Percentiles rank a stretch among this genome's conserved stretches.
Conservation (phyloP, 306 rosid genomes). For the Acacia acuminata region DNA sequence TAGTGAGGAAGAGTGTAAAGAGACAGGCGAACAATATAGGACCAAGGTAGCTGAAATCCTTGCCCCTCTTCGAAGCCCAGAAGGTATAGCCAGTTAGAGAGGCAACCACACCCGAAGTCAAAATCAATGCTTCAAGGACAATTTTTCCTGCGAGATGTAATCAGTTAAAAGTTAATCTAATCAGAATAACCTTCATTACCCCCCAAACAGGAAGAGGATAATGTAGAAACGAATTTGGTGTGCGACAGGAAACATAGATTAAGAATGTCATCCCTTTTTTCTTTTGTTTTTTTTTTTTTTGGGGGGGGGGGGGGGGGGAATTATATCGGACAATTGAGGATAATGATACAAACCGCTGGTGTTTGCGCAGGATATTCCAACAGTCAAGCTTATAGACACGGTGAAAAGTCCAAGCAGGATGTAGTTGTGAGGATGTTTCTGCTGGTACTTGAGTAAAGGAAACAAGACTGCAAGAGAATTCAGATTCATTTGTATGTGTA, state of each 20-base stretch:
- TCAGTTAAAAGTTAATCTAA: neutral
- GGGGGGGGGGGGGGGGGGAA: neutral
- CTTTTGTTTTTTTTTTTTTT: no score
- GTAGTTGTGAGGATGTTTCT: conserved; percentile 84
- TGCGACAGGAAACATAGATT: neutral
- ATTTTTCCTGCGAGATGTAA: conserved; percentile 61
- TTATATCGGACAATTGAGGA: neutral
- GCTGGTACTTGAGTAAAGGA: conserved; percentile 80
- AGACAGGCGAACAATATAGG: conserved; percentile 87
- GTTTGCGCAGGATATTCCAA: conserved; percentile 81
- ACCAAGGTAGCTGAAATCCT: conserved; percentile 96
- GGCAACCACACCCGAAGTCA: conserved; percentile 84
- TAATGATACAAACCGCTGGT: conserved; percentile 60
- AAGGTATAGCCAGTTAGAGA: conserved; percentile 88
- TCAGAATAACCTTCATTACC: neutral
- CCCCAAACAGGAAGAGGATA: neutral
- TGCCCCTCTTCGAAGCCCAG: conserved; percentile 99
- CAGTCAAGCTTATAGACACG: conserved; percentile 71
- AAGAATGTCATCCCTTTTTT: neutral
- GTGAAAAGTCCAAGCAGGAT: conserved; percentile 91
- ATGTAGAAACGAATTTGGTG: neutral
- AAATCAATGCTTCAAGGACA: conserved; percentile 90
- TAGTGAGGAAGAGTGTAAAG: conserved; percentile 56
- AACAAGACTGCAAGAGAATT: conserved; percentile 64
- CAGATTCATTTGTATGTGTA: neutral